Percentiles rank a stretch among this genome's conserved stretches.
phyloP scores from a whole-genome alignment of 2,329 filamentous ascomycete genomes.

The Pleomassaria siparia region DNA sequence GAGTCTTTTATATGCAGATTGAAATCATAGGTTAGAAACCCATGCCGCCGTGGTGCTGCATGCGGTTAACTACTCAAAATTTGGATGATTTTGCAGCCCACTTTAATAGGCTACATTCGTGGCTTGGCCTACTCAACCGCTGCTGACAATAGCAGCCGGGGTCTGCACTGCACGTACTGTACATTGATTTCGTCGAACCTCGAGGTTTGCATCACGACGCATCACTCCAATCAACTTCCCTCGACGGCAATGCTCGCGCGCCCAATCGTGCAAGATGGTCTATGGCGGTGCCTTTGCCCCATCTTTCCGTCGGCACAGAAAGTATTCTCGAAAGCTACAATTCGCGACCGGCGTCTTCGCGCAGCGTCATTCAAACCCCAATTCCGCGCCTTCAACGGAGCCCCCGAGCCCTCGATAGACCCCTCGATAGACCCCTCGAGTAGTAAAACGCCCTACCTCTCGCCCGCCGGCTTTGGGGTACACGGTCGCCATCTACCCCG shows the following conservation, averaged over 20 bases:
- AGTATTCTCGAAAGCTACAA: neutral
- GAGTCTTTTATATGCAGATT: too few relatives aligned
- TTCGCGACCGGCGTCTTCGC: neutral
- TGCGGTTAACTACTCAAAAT: too few relatives aligned
- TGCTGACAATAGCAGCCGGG: too few relatives aligned
- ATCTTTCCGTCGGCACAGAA: neutral
- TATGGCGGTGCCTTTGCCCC: conserved; percentile 40
- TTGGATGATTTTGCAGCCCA: too few relatives aligned
- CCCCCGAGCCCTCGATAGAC: conserved; percentile 1
- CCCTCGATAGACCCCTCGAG: too few relatives aligned
- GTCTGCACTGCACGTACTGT: conserved; percentile 3
- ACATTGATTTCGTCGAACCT: neutral
- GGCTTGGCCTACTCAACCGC: too few relatives aligned
- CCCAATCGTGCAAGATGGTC: conserved; percentile 36
- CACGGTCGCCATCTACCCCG: neutral
- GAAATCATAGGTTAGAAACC: too few relatives aligned
- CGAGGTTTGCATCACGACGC: neutral
- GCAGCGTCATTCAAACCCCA: neutral
- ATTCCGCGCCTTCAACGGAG: conserved; percentile 18
- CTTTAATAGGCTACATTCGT: too few relatives aligned
- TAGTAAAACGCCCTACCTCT: conserved; percentile 1
- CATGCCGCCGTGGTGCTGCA: too few relatives aligned
- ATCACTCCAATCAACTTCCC: neutral
- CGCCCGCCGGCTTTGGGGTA: neutral
- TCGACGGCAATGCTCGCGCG: conserved; percentile 30